A percentile compares a stretch with the other conserved stretches of the same genome.
phyloP scores from a whole-genome alignment of 345 rosid species.

The Garcia nutans region DNA sequence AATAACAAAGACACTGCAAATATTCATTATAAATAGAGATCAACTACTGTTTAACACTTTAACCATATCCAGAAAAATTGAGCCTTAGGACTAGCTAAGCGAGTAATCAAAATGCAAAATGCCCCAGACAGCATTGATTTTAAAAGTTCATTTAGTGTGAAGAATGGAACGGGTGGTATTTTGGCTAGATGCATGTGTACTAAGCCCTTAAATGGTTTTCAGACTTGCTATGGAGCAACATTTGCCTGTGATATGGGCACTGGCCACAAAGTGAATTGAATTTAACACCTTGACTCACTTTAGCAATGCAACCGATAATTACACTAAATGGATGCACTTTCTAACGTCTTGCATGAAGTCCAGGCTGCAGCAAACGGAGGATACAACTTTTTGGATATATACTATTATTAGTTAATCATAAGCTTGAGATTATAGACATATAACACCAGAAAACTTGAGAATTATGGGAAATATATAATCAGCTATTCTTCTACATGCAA shows the following conservation, averaged over 20 bases:
- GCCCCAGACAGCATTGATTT: not conserved
- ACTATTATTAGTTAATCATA: not conserved
- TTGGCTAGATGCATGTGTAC: not conserved
- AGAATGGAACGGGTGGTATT: not conserved
- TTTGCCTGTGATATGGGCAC: too few relatives aligned
- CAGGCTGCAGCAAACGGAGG: not conserved
- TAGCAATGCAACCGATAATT: not conserved
- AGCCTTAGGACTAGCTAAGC: not conserved
- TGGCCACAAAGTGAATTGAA: too few relatives aligned
- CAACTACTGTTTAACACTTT: not conserved
- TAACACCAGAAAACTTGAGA: not conserved
- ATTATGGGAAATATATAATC: not conserved
- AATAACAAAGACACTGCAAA: conserved; percentile 1
- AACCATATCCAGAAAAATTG: not conserved
- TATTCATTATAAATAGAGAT: not conserved
- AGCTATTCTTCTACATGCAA: not conserved
- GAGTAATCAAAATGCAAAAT: not conserved
- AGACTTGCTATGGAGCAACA: not conserved
- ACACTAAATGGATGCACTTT: not conserved
- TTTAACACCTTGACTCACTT: not conserved
- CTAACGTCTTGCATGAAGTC: not conserved
- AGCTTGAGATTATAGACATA: not conserved
- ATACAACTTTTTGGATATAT: not conserved
- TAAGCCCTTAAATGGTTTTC: not conserved
- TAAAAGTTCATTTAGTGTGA: not conserved